Percentiles rank a stretch among this genome's conserved stretches.
These are phyloP conservation scores for Cutaneotrichosporon dermatis DNA, from an alignment of 1,284 basidiomycete genomes.

Conservation along the genomic window DNA sequence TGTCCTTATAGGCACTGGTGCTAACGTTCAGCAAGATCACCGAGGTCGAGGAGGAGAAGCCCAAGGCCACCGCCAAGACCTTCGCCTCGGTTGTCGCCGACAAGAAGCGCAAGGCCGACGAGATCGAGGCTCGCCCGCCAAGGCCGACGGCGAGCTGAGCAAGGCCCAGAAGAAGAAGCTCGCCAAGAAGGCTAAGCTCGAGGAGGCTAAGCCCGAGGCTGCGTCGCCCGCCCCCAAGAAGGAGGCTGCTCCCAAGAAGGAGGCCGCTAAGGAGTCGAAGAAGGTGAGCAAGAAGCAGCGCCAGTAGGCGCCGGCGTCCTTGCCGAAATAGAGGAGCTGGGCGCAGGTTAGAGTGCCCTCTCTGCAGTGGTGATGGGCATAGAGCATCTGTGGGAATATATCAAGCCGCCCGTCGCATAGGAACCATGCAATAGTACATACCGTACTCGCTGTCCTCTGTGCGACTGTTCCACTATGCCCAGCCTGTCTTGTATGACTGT, in stretches of 20 bases:
- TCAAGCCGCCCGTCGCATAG: no score
- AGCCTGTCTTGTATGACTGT: no score
- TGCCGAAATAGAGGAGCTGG: no score
- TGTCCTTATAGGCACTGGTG: no score
- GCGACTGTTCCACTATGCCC: no score
- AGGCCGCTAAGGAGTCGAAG: slow-evolving; percentile 38
- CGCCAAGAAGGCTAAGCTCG: slow-evolving; percentile 44
- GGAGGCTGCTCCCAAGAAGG: not conserved
- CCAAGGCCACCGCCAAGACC: slow-evolving; percentile 3
- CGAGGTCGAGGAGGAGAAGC: slow-evolving; percentile 32
- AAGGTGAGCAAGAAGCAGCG: slow-evolving; percentile 42
- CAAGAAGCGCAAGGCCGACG: slow-evolving; percentile 20
- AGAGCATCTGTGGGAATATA: no score
- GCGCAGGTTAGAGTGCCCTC: no score
- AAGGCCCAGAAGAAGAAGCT: slow-evolving; percentile 50
- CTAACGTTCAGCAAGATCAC: slow-evolving; percentile 33
- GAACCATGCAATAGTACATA: no score
- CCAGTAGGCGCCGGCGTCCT: not conserved
- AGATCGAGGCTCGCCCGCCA: slow-evolving; percentile 14
- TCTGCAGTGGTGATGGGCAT: no score
- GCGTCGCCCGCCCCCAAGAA: slow-evolving; percentile 36
- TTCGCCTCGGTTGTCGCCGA: slow-evolving; percentile 9
- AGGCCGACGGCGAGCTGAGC: slow-evolving; percentile 24
- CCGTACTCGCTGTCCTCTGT: no score
- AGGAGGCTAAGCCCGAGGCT: slow-evolving; percentile 52